A percentile compares a stretch with the other conserved stretches of the same genome.
Conservation (phyloP, 2,329 filamentous ascomycete genomes). For the Verticillium isaacii region DNA sequence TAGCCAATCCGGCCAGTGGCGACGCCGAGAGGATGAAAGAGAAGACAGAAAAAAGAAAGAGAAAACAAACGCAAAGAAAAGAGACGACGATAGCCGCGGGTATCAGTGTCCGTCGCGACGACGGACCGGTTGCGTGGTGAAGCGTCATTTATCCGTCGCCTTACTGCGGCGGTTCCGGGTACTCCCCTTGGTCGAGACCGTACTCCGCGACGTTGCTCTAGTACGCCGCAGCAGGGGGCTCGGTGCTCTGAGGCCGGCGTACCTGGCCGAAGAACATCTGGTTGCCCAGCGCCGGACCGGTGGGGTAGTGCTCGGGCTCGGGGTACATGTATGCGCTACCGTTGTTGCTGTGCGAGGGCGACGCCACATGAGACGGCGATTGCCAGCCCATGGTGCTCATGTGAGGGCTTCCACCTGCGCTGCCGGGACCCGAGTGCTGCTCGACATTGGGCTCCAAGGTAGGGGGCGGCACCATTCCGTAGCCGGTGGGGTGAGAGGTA, state of each 20-base stretch:
- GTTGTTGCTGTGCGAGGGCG: constrained; percentile 60
- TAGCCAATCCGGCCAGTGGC: background rate
- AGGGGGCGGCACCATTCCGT: constrained; percentile 64
- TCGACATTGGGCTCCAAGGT: constrained; percentile 83
- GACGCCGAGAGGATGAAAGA: background rate
- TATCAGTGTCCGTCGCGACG: background rate
- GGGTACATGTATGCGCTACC: constrained; percentile 71
- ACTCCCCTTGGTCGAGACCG: background rate
- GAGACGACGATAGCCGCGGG: background rate
- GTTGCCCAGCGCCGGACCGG: constrained; percentile 50
- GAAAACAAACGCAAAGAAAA: background rate
- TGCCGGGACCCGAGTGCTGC: constrained; percentile 61
- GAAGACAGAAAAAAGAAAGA: background rate
- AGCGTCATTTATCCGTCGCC: background rate
- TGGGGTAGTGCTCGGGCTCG: constrained; percentile 71
- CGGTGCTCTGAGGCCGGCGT: constrained; percentile 70
- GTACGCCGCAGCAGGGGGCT: constrained; percentile 42
- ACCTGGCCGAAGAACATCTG: constrained; percentile 71
- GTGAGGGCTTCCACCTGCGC: constrained; percentile 80
- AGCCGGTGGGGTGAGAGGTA: constrained; percentile 80
- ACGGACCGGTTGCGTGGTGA: background rate
- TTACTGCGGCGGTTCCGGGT: background rate
- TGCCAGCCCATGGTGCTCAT: constrained; percentile 81
- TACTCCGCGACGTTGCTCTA: background rate
- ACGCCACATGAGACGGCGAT: constrained; percentile 70